These are phyloP conservation scores for Aureobasidium namibiae DNA, from an alignment of 2,329 filamentous ascomycete genomes.

Conservation along the genomic window DNA sequence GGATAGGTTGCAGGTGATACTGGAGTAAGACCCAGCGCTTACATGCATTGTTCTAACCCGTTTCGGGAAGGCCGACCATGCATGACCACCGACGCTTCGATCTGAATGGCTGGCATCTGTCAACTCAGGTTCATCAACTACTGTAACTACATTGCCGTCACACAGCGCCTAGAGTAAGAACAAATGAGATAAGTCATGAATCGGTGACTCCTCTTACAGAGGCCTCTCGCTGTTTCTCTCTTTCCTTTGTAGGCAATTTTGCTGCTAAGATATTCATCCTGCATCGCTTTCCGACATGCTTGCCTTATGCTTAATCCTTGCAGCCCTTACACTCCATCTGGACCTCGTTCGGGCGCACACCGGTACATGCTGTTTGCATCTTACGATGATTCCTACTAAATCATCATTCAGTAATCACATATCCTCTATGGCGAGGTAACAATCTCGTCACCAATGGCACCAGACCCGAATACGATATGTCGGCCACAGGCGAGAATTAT, in stretches of 20 bases:
- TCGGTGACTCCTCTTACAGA: neutral
- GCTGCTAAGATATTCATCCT: neutral
- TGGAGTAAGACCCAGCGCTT: neutral
- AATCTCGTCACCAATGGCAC: slow-evolving; percentile 70
- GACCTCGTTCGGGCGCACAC: neutral
- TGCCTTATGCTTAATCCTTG: neutral
- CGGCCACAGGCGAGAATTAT: slow-evolving; percentile 38
- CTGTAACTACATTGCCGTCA: neutral
- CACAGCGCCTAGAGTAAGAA: neutral
- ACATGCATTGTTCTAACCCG: neutral
- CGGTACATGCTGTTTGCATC: neutral
- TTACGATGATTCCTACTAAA: neutral
- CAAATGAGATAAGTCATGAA: slow-evolving; percentile 3
- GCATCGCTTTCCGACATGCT: neutral
- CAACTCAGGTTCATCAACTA: neutral
- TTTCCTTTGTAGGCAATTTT: neutral
- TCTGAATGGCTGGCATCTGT: neutral
- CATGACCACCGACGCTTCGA: neutral
- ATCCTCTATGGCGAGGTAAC: slow-evolving; percentile 81
- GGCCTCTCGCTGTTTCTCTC: neutral
- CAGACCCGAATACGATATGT: slow-evolving; percentile 28
- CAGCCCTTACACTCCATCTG: neutral
- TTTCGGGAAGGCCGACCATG: neutral
- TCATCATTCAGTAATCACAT: slow-evolving; percentile 80
- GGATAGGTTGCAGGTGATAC: neutral